Evolutionary conservation across 1,284 basidiomycete species (phyloP), one percentile per base, ranked within the genome.

Genomic region (Peniophora sp.): DNA sequence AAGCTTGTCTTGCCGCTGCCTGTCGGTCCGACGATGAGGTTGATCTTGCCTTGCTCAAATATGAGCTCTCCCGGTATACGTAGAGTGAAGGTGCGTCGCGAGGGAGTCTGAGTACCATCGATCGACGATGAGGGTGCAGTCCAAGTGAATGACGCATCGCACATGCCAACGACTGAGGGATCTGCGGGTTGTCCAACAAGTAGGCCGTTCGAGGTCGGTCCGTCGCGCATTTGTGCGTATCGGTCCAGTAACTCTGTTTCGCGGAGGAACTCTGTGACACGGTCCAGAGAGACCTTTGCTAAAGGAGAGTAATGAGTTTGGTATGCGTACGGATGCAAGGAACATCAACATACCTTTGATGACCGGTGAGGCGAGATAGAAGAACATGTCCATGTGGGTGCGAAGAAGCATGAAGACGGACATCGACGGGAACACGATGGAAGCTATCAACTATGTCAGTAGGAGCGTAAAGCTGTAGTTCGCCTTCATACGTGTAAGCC

Each of bases 1-100:
- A 91, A 64, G 0, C 85, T 85, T 0, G 87, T 88, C 69, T 93
- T 93, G 11, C 90, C 90, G 37, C 81, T 81, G 1, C 86, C 89
- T 0, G 88, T 90, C 0, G 88, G 83, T 2, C 84, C 83, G 35
- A 80, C 82, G 48, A 88, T 69, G 8, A 88, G 66, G 0, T 78
- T 78, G 44, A 88, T 62, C 62, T 79, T 70, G 12, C 83, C 81
- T 35, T 83, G 76, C 0, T 89, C 88, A 67, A 92, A 90, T 50
- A 69, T 63, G 47, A 92, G 60, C 53, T 84, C 78, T n/a, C 65
- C 69, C 1, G 77, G 71, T 17, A 83, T 65, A 0, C 60, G 60
- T 9, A 85, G 69, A 6, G 62, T 64, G 66, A 82, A 83, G n/a
- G n/a, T 11, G 49, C 68, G 70, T 15, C 69, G 61, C 8, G 56